Evolutionary conservation across 2,329 filamentous ascomycete genomes (phyloP).

Genomic region (Stenocarpella maydis): DNA sequence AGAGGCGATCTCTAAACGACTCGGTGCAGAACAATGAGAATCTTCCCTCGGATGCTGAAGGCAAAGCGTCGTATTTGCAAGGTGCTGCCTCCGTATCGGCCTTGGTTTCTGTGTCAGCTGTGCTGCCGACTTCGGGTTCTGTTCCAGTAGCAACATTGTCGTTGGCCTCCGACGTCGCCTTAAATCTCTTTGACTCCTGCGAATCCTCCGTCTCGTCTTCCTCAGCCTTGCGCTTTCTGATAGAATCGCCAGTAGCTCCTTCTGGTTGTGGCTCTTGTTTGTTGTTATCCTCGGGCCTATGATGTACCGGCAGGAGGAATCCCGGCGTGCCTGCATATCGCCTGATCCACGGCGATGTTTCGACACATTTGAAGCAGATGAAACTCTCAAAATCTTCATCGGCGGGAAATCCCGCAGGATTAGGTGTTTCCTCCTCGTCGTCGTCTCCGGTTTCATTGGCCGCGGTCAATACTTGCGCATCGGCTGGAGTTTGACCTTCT

Average conservation of each 20-base stretch:
- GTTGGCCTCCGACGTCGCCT: slow-evolving; percentile 49
- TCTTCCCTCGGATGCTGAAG: slow-evolving; percentile 59
- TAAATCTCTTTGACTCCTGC: slow-evolving; percentile 59
- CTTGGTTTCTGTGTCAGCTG: slow-evolving; percentile 32
- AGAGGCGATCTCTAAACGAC: slow-evolving; percentile 82
- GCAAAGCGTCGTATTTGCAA: slow-evolving; percentile 71
- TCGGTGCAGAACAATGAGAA: slow-evolving; percentile 86
- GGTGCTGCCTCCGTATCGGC: slow-evolving; percentile 34
- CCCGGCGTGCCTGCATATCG: slow-evolving; percentile 81
- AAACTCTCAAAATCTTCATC: slow-evolving; percentile 92
- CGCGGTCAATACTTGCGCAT: slow-evolving; percentile 31
- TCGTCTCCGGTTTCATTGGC: slow-evolving; percentile 45
- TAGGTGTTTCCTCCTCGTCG: slow-evolving; percentile 69
- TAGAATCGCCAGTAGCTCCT: not conserved
- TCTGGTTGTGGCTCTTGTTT: slow-evolving; percentile 34
- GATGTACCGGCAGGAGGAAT: slow-evolving; percentile 78
- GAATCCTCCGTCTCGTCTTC: slow-evolving; percentile 53
- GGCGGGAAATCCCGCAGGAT: slow-evolving; percentile 85
- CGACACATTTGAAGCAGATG: slow-evolving; percentile 92
- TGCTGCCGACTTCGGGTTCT: slow-evolving; percentile 28
- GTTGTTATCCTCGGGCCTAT: slow-evolving; percentile 41
- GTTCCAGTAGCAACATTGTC: slow-evolving; percentile 33
- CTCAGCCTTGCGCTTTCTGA: slow-evolving; percentile 73
- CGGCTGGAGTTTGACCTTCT: slow-evolving; percentile 37
- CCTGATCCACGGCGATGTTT: slow-evolving; percentile 91